phyloP scores from a whole-genome alignment of 129 eudicot genomes.

The Flaveria brownii region DNA sequence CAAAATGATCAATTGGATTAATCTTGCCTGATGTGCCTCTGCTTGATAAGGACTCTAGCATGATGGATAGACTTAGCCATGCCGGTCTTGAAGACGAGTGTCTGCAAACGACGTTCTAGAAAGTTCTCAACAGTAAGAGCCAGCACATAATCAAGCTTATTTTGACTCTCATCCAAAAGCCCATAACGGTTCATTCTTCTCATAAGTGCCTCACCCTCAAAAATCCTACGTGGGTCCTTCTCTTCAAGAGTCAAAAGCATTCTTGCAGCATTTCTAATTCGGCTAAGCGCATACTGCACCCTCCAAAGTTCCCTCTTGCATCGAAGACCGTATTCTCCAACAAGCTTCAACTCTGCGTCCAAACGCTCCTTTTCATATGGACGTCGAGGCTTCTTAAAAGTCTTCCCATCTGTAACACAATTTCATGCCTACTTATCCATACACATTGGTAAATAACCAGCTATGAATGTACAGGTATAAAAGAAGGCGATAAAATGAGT shows the following conservation, averaged over 20 bases:
- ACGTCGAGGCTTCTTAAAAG: conserved; percentile 80
- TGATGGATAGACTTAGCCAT: conserved; percentile 90
- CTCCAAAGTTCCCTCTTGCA: conserved; percentile 85
- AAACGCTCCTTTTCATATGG: conserved; percentile 82
- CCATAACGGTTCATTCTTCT: conserved; percentile 79
- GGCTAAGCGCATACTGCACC: conserved; percentile 79
- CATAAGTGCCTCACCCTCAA: conserved; percentile 80
- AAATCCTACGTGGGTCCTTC: conserved; percentile 77
- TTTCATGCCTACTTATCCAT: background rate
- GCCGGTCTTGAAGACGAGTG: conserved; percentile 74
- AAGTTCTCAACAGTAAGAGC: conserved; percentile 82
- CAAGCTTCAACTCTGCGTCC: conserved; percentile 76
- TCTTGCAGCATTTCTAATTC: conserved; percentile 75
- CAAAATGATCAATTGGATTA: background rate
- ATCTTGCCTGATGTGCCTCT: conserved; percentile 79
- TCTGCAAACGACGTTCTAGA: conserved; percentile 74
- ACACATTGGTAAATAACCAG: background rate
- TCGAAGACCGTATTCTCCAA: conserved; percentile 77
- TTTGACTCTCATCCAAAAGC: conserved; percentile 69
- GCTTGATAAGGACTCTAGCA: conserved; percentile 82
- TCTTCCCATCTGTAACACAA: conserved; percentile 59
- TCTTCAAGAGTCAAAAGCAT: conserved; percentile 76
- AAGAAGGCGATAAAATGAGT: background rate
- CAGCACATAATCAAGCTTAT: conserved; percentile 79
- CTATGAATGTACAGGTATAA: background rate